Conservation (phyloP, 202 grass and related monocot species). For the Hordeum pubiflorum region DNA sequence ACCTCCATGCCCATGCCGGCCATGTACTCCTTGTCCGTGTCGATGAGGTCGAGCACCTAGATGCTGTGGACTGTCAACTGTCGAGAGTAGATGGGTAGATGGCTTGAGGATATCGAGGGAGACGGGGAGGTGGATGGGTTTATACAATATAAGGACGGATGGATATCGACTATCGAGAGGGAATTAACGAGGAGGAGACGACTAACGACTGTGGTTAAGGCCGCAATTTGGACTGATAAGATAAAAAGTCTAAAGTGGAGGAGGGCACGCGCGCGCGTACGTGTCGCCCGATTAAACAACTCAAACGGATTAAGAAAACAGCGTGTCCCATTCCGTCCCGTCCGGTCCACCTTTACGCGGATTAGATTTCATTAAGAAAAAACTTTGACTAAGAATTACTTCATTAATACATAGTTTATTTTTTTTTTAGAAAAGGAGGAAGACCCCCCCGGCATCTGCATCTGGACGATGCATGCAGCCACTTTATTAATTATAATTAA, state of each 20-base stretch:
- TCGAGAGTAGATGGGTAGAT: background rate
- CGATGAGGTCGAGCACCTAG: background rate
- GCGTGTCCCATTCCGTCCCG: background rate
- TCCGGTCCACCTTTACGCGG: background rate
- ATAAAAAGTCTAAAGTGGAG: slow-evolving; percentile 12
- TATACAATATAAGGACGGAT: too few species aligned
- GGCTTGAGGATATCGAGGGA: background rate
- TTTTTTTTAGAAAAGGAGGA: too few species aligned
- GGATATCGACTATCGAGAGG: too few species aligned
- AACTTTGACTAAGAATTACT: too few species aligned
- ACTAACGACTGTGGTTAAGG: background rate
- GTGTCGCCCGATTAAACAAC: slow-evolving; percentile 18
- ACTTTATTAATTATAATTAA: too few species aligned
- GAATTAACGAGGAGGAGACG: too few species aligned
- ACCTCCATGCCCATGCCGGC: background rate
- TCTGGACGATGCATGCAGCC: too few species aligned
- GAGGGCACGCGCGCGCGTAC: background rate
- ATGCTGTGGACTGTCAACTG: too few species aligned
- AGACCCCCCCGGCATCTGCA: too few species aligned
- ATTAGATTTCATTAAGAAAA: too few species aligned
- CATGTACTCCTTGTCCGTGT: background rate
- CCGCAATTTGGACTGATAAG: background rate
- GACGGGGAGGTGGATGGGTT: too few species aligned
- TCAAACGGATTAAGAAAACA: background rate
- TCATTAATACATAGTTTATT: too few species aligned